Evolutionary conservation across 768 basidiomycete species (phyloP).

Genomic region (Lentinula guzmanii): DNA sequence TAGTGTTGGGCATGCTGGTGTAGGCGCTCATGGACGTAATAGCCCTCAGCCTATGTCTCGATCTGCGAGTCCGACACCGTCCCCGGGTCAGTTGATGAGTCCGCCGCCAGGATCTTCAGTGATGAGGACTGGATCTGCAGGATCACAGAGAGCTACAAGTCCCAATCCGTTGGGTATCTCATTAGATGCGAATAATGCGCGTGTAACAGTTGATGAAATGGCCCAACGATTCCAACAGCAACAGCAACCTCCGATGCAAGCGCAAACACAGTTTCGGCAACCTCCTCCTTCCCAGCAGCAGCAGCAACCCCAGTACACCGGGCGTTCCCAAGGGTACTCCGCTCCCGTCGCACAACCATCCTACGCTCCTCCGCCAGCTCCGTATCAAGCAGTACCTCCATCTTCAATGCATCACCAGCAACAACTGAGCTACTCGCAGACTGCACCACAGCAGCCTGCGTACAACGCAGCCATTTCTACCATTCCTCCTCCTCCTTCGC

Average conservation of each 20-base stretch:
- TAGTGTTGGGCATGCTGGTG: conserved; percentile 66
- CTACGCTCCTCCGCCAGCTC: conserved; percentile 13
- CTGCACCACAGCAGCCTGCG: conserved; percentile 15
- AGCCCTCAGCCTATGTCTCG: conserved; percentile 54
- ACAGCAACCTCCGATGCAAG: background rate
- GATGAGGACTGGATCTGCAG: conserved; percentile 22
- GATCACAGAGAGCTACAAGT: conserved; percentile 50
- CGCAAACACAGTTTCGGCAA: conserved; percentile 16
- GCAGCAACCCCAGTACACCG: conserved; percentile 33
- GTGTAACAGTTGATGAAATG: conserved; percentile 78
- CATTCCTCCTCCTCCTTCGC: conserved; percentile 3
- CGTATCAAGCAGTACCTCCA: conserved; percentile 13
- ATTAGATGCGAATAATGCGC: conserved; percentile 65
- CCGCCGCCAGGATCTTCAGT: conserved; percentile 7
- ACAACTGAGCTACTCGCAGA: conserved; percentile 11
- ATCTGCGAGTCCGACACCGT: conserved; percentile 10
- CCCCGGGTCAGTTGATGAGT: conserved; percentile 12
- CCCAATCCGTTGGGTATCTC: conserved; percentile 80
- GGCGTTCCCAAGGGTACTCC: conserved; percentile 18
- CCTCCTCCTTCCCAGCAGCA: conserved; percentile 30
- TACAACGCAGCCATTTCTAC: background rate
- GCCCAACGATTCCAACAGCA: conserved; percentile 51
- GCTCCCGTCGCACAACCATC: conserved; percentile 10
- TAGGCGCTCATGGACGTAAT: conserved; percentile 69
- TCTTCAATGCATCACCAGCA: background rate